These are phyloP conservation scores for Citrus unshiu DNA, from an alignment of 345 rosid genomes.

Conservation along the genomic window DNA sequence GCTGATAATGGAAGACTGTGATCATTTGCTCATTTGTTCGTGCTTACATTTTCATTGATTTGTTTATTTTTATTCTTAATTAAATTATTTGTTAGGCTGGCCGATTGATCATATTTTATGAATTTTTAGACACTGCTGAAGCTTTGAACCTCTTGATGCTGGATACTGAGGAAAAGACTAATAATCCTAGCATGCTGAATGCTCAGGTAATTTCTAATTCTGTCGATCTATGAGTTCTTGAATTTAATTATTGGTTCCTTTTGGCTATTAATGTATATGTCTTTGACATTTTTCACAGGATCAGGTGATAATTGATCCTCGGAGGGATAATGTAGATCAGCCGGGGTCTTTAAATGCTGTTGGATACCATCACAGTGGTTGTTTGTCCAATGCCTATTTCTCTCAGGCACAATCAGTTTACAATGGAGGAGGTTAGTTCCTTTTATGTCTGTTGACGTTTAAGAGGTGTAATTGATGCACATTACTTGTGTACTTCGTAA, in stretches of 20 bases:
- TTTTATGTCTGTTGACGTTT: background rate
- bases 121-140: constrained; percentile 24
- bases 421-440: constrained; percentile 45
- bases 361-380: constrained; percentile 13
- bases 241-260: background rate
- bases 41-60: background rate
- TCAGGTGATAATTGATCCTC: constrained; percentile 22
- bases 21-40: background rate
- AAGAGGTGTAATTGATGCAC: background rate
- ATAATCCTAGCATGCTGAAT: constrained; percentile 17
- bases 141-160: constrained; percentile 9
- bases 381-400: constrained; percentile 24
- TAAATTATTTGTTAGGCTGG: background rate
- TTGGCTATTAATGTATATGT: constrained; percentile 14
- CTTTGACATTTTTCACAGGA: constrained; percentile 25
- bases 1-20: background rate
- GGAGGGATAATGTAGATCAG: constrained; percentile 18
- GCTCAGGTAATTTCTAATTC: constrained; percentile 30
- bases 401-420: constrained; percentile 24
- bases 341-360: constrained; percentile 9
- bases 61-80: background rate
- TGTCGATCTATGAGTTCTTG: background rate
- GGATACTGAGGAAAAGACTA: constrained; percentile 10
- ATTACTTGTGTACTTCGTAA: too few species aligned
- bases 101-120: background rate